These are phyloP conservation scores for Letharia lupina DNA, from an alignment of 495 filamentous ascomycete genomes.

Conservation along the genomic window DNA sequence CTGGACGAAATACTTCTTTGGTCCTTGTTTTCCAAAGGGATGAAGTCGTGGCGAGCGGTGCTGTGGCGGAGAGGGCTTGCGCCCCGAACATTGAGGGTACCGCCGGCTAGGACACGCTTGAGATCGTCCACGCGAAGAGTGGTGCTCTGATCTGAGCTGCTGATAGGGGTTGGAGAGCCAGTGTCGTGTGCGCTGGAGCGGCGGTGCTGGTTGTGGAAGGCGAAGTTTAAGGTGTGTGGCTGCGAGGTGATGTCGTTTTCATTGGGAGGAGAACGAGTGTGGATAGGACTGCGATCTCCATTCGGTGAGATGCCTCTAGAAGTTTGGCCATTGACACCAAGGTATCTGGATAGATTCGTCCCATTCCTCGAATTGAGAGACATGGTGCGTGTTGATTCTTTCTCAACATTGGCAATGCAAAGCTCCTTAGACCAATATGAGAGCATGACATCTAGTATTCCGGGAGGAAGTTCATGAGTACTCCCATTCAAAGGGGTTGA, in stretches of 20 bases:
- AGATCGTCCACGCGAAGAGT: slow-evolving; percentile 83
- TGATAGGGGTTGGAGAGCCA: slow-evolving; percentile 43
- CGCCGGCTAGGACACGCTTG: slow-evolving; percentile 60
- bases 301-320: slow-evolving; percentile 24
- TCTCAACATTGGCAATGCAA: slow-evolving; percentile 58
- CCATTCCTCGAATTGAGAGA: slow-evolving; percentile 65
- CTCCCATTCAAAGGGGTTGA: background rate
- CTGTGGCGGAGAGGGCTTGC: slow-evolving; percentile 33
- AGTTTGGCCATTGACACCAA: slow-evolving; percentile 47
- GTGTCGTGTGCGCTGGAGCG: slow-evolving; percentile 37
- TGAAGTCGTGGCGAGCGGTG: slow-evolving; percentile 15
- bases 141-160: slow-evolving; percentile 51
- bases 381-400: slow-evolving; percentile 53
- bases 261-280: slow-evolving; percentile 24
- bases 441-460: slow-evolving; percentile 63
- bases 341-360: slow-evolving; percentile 45
- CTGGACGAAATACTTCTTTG: slow-evolving; percentile 29
- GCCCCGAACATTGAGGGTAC: slow-evolving; percentile 30
- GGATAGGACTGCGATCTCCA: slow-evolving; percentile 27
- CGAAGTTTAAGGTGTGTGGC: slow-evolving; percentile 21
- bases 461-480: slow-evolving; percentile 34
- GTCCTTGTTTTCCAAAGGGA: slow-evolving; percentile 1
- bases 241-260: slow-evolving; percentile 19
- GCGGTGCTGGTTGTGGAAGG: slow-evolving; percentile 28
- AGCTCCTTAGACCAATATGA: slow-evolving; percentile 68